A percentile compares a stretch with the other conserved stretches of the same genome.
phyloP scores from a whole-genome alignment of 192 early-diverging fungal species.

The Rhizophagus sp. region DNA sequence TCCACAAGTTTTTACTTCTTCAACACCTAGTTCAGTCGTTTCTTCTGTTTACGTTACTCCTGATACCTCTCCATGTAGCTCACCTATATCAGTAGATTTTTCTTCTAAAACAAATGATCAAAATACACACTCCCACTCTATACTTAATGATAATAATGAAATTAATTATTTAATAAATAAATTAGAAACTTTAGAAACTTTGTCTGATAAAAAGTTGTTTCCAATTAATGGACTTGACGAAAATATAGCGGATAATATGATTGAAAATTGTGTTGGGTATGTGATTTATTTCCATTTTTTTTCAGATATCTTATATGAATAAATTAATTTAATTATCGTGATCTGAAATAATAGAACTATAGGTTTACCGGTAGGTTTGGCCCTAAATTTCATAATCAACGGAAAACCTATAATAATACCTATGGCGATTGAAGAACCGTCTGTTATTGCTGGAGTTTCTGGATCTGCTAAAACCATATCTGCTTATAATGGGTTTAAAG shows the following conservation, averaged over 20 bases:
- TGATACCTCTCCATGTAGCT: slow-evolving; percentile 33
- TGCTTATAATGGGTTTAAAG: slow-evolving; percentile 56
- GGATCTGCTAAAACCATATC: slow-evolving; percentile 74
- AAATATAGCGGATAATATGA: slow-evolving; percentile 74
- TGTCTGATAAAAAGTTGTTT: slow-evolving; percentile 38
- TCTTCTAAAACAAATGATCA: slow-evolving; percentile 33
- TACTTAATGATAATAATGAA: slow-evolving; percentile 24
- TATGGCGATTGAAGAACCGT: slow-evolving; percentile 80
- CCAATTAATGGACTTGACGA: slow-evolving; percentile 66
- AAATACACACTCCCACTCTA: slow-evolving; percentile 28
- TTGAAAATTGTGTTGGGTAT: slow-evolving; percentile 75
- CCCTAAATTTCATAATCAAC: slow-evolving; percentile 74
- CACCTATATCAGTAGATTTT: slow-evolving; percentile 37
- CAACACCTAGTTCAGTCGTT: slow-evolving; percentile 40
- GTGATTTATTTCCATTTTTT: not conserved
- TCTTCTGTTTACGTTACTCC: slow-evolving; percentile 40
- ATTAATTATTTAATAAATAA: slow-evolving; percentile 36
- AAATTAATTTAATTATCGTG: not conserved
- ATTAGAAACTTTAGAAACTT: slow-evolving; percentile 15
- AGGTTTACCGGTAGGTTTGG: slow-evolving; percentile 71
- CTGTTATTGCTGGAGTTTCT: slow-evolving; percentile 76
- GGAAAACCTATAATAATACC: slow-evolving; percentile 59
- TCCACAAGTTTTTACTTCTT: slow-evolving; percentile 50
- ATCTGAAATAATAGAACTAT: slow-evolving; percentile 47
- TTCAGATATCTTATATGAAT: too few relatives aligned